Evolutionary conservation across 2,329 filamentous ascomycete species (phyloP).

Genomic region (Ceratocystis colombiana): DNA sequence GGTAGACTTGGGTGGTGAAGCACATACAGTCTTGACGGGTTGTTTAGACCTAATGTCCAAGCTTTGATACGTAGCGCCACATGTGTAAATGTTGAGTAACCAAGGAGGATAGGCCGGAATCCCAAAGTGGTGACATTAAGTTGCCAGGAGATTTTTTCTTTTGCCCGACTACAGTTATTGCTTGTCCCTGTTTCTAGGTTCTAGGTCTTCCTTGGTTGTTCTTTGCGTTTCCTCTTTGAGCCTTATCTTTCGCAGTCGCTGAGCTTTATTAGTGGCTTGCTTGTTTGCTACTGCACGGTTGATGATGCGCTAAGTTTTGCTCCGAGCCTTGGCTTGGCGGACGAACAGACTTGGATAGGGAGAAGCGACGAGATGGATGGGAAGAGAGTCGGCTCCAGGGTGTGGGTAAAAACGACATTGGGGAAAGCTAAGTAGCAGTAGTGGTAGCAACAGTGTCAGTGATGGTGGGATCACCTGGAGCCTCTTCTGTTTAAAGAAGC

Average conservation of each 20-base stretch:
- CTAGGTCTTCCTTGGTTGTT: conserved; percentile 1
- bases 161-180: not conserved
- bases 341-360: not conserved
- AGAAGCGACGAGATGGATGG: not conserved
- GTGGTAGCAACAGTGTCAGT: not conserved
- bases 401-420: not conserved
- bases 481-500: not conserved
- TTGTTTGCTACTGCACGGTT: not conserved
- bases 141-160: not conserved
- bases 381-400: not conserved
- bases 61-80: not conserved
- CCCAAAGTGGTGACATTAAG: not conserved
- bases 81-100: too few relatives aligned
- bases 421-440: not conserved
- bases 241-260: not conserved
- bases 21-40: too few relatives aligned
- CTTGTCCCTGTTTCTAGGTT: not conserved
- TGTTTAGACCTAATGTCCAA: not conserved
- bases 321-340: conserved; percentile 8
- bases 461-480: not conserved
- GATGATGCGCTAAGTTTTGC: conserved; percentile 8
- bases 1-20: not conserved
- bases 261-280: not conserved
- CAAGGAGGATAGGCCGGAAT: not conserved
- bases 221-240: not conserved